phyloP scores from a whole-genome alignment of 768 basidiomycete species.

The Trametes villosa region DNA sequence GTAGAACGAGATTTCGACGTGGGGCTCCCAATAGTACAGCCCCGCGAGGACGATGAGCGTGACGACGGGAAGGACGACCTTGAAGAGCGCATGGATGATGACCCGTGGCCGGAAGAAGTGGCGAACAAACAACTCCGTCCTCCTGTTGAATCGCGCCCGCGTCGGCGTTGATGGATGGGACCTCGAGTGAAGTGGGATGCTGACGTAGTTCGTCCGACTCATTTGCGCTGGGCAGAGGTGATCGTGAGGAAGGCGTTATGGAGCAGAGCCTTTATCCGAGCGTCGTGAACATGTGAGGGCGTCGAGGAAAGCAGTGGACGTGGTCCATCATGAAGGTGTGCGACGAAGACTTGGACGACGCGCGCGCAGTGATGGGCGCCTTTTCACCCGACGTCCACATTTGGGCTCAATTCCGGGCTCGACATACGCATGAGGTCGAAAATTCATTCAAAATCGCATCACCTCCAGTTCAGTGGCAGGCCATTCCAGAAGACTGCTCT shows the following conservation, averaged over 20 bases:
- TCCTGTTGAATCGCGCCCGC: background rate
- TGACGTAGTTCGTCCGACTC: background rate
- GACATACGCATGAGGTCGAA: too few relatives aligned
- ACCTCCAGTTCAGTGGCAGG: too few relatives aligned
- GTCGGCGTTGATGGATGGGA: background rate
- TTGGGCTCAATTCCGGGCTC: too few relatives aligned
- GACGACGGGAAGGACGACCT: conserved; percentile 26
- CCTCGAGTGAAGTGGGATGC: background rate
- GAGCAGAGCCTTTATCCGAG: background rate
- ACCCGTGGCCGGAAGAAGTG: conserved; percentile 23
- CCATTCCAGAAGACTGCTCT: too few relatives aligned
- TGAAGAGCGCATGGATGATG: conserved; percentile 24
- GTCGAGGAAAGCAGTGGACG: background rate
- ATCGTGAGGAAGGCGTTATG: background rate
- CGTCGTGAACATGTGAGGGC: background rate
- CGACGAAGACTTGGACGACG: too few relatives aligned
- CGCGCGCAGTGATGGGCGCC: too few relatives aligned
- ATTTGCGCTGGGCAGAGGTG: background rate
- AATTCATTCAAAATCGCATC: too few relatives aligned
- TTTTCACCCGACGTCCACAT: too few relatives aligned
- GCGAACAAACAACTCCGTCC: background rate
- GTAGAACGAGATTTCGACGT: conserved; percentile 85
- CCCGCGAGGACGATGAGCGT: conserved; percentile 45
- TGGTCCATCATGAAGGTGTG: background rate
- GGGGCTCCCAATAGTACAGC: conserved; percentile 76